Base-by-base conservation (phyloP, 75 land plant genomes). In the Pseudotsuga menziesii region DNA sequence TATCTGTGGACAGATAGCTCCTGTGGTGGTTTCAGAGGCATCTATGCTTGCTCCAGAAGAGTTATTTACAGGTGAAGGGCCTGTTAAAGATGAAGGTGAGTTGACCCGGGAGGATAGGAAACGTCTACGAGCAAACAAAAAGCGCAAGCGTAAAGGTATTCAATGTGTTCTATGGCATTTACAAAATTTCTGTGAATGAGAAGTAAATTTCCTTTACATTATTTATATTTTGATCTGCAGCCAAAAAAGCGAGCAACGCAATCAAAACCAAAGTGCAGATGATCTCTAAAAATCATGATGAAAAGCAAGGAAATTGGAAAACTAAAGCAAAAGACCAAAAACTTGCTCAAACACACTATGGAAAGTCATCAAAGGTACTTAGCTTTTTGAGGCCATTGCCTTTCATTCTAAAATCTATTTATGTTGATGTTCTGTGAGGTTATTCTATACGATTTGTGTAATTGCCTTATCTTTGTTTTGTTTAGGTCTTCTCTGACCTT, bases 41-140 rank as follows among this genome's bases (percentile, higher is more conserved):
- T 88, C 97, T 25, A 94, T 97, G 98, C 87, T 97, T 76, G 99
- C 99, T 69, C 99, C 99, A 57, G 95, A 97, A 72, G 99, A 97
- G 87, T 82, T 94, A 8, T 97, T 89, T 78, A 75, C 87, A 75
- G 97, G 99, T 17, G 87, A 89, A 80, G 99, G 93, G 57, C 86
- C 81, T 66, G 66, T 94, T 2, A 94, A 94, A 81, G 98, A 90
- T 76, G 93, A 94, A 66, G 82, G 80, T 11, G 99, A 97, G 80
- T 81, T 97, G 26, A 89, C 94, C 13, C 80, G 88, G 56, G 88
- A 83, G 74, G 99, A 94, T 27, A 87, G 95, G 74, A 97, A 89
- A 79, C 78, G 92, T 58, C 85, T 95, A 70, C 87, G 99, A 84
- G 93, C 99, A 27, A 89, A 80, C 61, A 94, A 91, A 82, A 97